Evolutionary conservation across 306 rosid species (phyloP), one percentile per base, ranked within the genome.

Genomic region (Sesbania bispinosa): DNA sequence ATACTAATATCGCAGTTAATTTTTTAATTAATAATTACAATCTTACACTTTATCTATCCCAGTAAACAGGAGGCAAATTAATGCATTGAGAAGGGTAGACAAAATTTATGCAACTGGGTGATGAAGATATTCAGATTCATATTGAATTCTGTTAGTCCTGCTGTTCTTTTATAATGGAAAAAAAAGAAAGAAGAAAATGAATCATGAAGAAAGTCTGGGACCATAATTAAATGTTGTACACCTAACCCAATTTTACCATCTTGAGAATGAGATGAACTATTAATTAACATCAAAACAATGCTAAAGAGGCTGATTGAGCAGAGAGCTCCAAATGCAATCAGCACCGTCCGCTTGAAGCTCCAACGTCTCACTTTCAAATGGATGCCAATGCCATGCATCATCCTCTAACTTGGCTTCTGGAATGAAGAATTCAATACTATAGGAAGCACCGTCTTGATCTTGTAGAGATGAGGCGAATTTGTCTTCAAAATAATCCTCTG

Each of bases 281-380:
- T 39, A 48, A 77, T n/a, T n/a, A n/a, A n/a, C n/a, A n/a, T n/a
- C n/a, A n/a, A n/a, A n/a, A n/a, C n/a, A n/a, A n/a, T n/a, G n/a
- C 63, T 10, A 71, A 55, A 80, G 81, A 5, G 86, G 81, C n/a
- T 76, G 75, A 8, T 48, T 68, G 29, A 81, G 70, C 16, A 84
- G 66, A 33, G 77, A 85, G 53, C 72, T 81, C 88, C 90, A 86
- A 74, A 78, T 73, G 71, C 84, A 80, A 74, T 82, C 95, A 41
- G 71, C 72, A 20, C 73, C 81, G 39, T 83, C 84, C 41, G 64
- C 47, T 16, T 66, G 71, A 10, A 71, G 46, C 47, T 69, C 82
- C 35, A 67, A 71, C 19, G 45, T 74, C 16, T 74, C 78, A 41
- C 42, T 74, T 30, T 82, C 86, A 14, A 54, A 50, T 72, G 72